Conservation (phyloP, 106 monocot genomes). For the Dioscorea alata region DNA sequence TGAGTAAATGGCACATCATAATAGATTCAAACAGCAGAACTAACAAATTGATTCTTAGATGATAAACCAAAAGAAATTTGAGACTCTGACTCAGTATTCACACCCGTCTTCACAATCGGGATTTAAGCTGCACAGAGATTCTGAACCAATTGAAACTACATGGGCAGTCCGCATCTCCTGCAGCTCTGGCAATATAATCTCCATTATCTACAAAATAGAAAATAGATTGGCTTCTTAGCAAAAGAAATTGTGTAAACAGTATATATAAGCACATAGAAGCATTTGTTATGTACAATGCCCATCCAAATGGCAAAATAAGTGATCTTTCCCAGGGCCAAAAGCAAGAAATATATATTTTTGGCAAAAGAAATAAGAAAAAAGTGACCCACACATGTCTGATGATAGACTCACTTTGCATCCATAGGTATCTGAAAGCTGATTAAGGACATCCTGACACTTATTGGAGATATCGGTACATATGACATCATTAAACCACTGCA, state of each 20-base stretch:
- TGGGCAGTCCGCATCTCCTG: slow-evolving; percentile 81
- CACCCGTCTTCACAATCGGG: slow-evolving; percentile 77
- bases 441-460: slow-evolving; percentile 71
- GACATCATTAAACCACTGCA: slow-evolving; percentile 99
- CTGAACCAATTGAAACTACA: slow-evolving; percentile 88
- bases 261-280: too few species aligned
- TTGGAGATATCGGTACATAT: slow-evolving; percentile 58
- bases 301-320: too few species aligned
- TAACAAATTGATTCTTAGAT: too few species aligned
- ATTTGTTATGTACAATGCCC: too few species aligned
- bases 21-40: too few species aligned
- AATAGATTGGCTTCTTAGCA: too few species aligned
- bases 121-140: slow-evolving; percentile 52
- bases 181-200: slow-evolving; percentile 82
- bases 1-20: too few species aligned
- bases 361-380: neutral
- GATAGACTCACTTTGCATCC: slow-evolving; percentile 70
- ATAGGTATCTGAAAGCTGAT: slow-evolving; percentile 53
- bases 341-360: too few species aligned
- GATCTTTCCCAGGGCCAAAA: too few species aligned
- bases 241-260: too few species aligned
- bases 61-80: neutral
- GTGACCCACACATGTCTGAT: neutral
- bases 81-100: neutral
- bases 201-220: slow-evolving; percentile 40